Evolutionary conservation across 83 land plant genomes (phyloP), one percentile per base, ranked within the genome.

Genomic region (Picea engelmannii): DNA sequence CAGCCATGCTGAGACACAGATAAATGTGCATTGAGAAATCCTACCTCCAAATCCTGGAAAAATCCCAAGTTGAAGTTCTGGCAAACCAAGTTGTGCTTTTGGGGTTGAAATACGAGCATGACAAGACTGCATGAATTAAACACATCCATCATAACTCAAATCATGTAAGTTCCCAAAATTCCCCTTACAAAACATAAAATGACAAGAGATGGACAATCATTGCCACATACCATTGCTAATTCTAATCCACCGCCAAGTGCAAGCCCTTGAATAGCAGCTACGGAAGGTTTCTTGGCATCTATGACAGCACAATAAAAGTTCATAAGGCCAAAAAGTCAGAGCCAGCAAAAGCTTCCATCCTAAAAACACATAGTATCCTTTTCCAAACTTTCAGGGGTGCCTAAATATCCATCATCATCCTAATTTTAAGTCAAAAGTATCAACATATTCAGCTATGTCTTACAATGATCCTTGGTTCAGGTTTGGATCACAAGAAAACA

Each of bases 241-340:
- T 96, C 99, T 70, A 96, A 90, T 78, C 99, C 99, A 82, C 99
- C 99, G 80, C 99, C 99, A 81, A 96, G 90, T 23, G 99, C 99
- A 82, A 95, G 93, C 35, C 99, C 99, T 84, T 92, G 91, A 59
- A 96, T 85, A 55, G 99, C 99, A 78, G 98, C 98, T 82, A 96
- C 99, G 78, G 94, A 83, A 55, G 99, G 99, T 86, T 96, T 96
- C 76, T 71, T 88, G 49, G 89, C 89, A 88, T 95, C 99, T 96
- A 66, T 35, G 35, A 61, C n/a, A 24, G 68, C 65, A 24, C 12
- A 55, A 38, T 23, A 40, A 40, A 38, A 61, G 63, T 25, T 40
- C 20, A 44, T 25, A 78, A 25, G 31, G 64, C 73, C 31, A 13
- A 49, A 31, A n/a, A 40, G 12, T 62, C 2, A 82, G 52, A 84